Conservation (phyloP, 768 basidiomycete species). For the Kwoniella heveanensis region DNA sequence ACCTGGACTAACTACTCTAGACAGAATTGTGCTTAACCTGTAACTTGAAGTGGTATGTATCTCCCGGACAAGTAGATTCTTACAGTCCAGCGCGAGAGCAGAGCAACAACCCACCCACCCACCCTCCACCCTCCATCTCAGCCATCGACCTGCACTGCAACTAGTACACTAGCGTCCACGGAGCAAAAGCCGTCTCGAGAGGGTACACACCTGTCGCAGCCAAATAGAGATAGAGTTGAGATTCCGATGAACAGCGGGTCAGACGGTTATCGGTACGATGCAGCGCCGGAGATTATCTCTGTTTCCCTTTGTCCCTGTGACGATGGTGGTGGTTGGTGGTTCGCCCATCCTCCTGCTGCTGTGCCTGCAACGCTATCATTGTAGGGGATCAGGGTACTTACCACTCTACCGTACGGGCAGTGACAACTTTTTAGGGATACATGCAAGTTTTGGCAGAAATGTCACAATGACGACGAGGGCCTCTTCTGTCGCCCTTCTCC, state of each 20-base stretch:
- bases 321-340: not conserved
- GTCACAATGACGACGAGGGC: not conserved
- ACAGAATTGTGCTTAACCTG: not conserved
- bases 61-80: too few species aligned
- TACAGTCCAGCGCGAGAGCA: not conserved
- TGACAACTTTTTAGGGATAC: too few species aligned
- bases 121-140: too few species aligned
- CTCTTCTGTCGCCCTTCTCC: not conserved
- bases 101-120: too few species aligned
- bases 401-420: too few species aligned
- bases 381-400: too few species aligned
- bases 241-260: not conserved
- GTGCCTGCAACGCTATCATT: too few species aligned
- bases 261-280: not conserved
- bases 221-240: not conserved
- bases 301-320: not conserved
- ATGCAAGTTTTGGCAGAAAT: too few species aligned
- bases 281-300: not conserved
- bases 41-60: conserved; percentile 1
- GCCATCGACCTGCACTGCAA: too few species aligned
- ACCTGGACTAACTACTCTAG: not conserved
- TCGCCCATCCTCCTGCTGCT: too few species aligned
- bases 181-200: not conserved
- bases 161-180: not conserved
- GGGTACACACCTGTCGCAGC: too few species aligned